Percentiles rank a stretch among this genome's conserved stretches.
These are phyloP conservation scores for Xylariaceae sp. DNA, from an alignment of 2,329 filamentous ascomycete species.

Conservation along the genomic window DNA sequence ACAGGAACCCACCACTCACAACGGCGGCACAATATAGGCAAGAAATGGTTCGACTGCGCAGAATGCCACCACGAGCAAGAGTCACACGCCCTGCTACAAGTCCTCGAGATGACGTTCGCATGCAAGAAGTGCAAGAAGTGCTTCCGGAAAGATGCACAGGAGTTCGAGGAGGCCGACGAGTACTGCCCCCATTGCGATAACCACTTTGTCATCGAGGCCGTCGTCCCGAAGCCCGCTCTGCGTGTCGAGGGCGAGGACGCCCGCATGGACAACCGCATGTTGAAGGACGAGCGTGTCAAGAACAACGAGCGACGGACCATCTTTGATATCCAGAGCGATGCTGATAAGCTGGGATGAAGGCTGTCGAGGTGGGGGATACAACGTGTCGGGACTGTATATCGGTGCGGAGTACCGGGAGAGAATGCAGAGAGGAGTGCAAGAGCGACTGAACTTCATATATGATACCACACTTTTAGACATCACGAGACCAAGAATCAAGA, in stretches of 20 bases:
- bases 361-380: background rate
- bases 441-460: constrained; percentile 30
- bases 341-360: constrained; percentile 69
- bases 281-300: constrained; percentile 82
- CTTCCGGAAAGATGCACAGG: constrained; percentile 88
- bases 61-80: constrained; percentile 88
- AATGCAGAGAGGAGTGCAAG: background rate
- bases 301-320: constrained; percentile 59
- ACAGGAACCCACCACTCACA: background rate
- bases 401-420: background rate
- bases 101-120: constrained; percentile 85
- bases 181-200: constrained; percentile 99
- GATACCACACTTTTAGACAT: constrained; percentile 30
- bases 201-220: constrained; percentile 90
- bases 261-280: constrained; percentile 81
- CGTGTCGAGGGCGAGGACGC: constrained; percentile 90
- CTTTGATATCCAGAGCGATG: constrained; percentile 73
- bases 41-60: constrained; percentile 98
- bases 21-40: constrained; percentile 50
- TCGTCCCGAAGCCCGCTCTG: constrained; percentile 77
- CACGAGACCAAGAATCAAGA: constrained; percentile 17
- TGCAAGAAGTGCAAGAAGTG: constrained; percentile 99
- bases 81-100: constrained; percentile 71
- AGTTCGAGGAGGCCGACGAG: constrained; percentile 96
- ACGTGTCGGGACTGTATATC: background rate